Conservation (phyloP, 225 moss, liverwort and hornwort genomes). For the Bryoerythrophyllum caledonicum region DNA sequence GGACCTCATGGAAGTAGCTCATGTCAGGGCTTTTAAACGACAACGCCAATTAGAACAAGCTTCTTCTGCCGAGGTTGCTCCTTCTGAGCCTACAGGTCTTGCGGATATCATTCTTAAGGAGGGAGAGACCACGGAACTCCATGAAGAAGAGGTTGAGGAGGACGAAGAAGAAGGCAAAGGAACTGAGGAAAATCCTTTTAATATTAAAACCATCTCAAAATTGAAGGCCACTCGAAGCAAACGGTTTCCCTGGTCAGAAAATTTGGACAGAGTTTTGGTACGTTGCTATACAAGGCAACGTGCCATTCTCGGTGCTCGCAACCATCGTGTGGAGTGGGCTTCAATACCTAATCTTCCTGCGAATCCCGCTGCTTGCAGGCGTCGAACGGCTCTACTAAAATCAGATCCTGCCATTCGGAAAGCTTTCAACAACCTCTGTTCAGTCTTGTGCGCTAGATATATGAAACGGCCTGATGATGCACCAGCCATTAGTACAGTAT, state of each 20-base stretch:
- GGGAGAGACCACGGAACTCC: conserved; percentile 38
- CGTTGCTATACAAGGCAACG: conserved; percentile 85
- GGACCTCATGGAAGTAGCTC: conserved; percentile 66
- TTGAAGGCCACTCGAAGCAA: conserved; percentile 76
- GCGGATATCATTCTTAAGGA: conserved; percentile 25
- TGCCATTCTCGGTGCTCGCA: conserved; percentile 75
- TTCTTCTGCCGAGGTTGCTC: conserved; percentile 34
- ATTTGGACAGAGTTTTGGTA: conserved; percentile 71
- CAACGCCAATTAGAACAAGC: conserved; percentile 64
- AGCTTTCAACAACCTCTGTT: conserved; percentile 72
- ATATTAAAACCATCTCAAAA: conserved; percentile 68
- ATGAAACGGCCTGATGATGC: conserved; percentile 36
- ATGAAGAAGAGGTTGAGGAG: conserved; percentile 69
- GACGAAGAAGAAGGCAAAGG: conserved; percentile 65
- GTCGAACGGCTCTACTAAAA: conserved; percentile 71
- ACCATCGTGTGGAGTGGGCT: conserved; percentile 90
- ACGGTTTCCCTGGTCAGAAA: conserved; percentile 89
- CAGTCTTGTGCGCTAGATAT: conserved; percentile 68
- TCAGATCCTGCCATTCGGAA: conserved; percentile 77
- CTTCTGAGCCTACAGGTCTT: conserved; percentile 15
- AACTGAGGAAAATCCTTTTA: conserved; percentile 57
- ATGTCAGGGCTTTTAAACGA: conserved; percentile 88
- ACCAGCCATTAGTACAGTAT: conserved; percentile 12
- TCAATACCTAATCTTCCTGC: conserved; percentile 76
- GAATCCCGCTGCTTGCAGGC: conserved; percentile 63